phyloP scores from a whole-genome alignment of 352 stramenopile genomes.

The Phytophthora megakarya region DNA sequence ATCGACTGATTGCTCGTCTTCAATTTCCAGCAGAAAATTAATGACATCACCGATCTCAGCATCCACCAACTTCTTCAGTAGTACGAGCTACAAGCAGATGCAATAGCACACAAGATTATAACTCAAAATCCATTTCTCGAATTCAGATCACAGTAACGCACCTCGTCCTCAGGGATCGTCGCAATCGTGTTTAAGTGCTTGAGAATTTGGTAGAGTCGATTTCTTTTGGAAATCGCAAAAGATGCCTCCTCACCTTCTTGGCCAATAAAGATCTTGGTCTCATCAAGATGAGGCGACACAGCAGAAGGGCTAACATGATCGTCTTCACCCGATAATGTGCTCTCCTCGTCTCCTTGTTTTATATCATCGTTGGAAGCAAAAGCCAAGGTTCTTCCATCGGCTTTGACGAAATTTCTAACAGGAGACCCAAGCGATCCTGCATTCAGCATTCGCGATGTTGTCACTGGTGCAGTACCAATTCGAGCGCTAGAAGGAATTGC shows the following conservation, averaged over 20 bases:
- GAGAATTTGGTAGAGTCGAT: constrained; percentile 69
- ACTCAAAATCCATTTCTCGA: neutral
- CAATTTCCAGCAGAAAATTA: constrained; percentile 54
- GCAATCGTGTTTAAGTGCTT: constrained; percentile 58
- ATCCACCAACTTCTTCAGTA: constrained; percentile 78
- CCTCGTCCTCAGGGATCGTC: constrained; percentile 60
- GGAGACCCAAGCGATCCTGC: constrained; percentile 1
- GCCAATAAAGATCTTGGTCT: constrained; percentile 65
- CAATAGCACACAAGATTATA: constrained; percentile 16
- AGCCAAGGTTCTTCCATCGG: constrained; percentile 4
- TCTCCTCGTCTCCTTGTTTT: neutral
- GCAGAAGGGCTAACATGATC: neutral
- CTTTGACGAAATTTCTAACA: neutral
- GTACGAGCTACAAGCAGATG: constrained; percentile 46
- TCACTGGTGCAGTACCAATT: constrained; percentile 27
- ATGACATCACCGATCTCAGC: constrained; percentile 77
- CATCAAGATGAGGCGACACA: constrained; percentile 36
- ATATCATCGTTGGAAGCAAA: constrained; percentile 7
- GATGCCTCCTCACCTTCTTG: constrained; percentile 37
- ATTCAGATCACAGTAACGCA: constrained; percentile 16
- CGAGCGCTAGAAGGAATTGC: constrained; percentile 3
- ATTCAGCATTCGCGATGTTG: constrained; percentile 11
- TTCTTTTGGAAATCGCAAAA: constrained; percentile 57
- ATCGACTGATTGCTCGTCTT: constrained; percentile 37
- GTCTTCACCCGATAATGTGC: neutral